Evolutionary conservation across 768 basidiomycete species (phyloP), one percentile per base, ranked within the genome.

Genomic region (Ramaria sp.): DNA sequence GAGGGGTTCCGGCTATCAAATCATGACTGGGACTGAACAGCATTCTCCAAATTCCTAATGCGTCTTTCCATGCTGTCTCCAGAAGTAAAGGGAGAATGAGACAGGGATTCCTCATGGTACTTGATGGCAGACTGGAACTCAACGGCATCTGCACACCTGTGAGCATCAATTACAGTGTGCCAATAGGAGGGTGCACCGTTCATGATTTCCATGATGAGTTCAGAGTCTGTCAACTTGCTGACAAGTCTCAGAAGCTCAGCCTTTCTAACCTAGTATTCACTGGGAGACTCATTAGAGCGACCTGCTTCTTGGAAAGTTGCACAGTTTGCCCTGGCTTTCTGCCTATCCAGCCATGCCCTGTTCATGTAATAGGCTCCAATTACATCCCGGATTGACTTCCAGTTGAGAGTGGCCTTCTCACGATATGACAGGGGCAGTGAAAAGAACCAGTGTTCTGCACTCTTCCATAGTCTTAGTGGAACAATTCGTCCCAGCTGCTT

Each of bases 201-300:
- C 70, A 72, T 71, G n/a, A 73, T 63, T 49, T 72, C 67, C 13
- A 62, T 58, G 12, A 73, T 73, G 1, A 69, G 19, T 48, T 72
- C 70, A 0, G 64, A 59, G 42, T 72, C 68, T 3, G 58, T 51
- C 34, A 59, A 43, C 3, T 58, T 46, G 33, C 59, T 54, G 13
- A 60, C 59, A 4, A 61, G 47, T 1, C 45, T 51, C 22, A 67
- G 51, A 4, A 70, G 57, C 20, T 67, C 67, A 0, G 53, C 30
- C 49, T 73, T 73, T 0, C 69, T 60, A 49, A 71, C 69, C 59
- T 61, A 69, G 50, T 71, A 73, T 15, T 71, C 63, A 49, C 69
- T 70, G 0, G 72, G 71, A 0, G 60, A 65, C 45, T 73, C 72
- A 2, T 43, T 45, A 0, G 56, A 6, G 49, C 69, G 51, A 0